These are phyloP conservation scores for Larix sibirica DNA, from an alignment of 83 land plant species.

Conservation along the genomic window DNA sequence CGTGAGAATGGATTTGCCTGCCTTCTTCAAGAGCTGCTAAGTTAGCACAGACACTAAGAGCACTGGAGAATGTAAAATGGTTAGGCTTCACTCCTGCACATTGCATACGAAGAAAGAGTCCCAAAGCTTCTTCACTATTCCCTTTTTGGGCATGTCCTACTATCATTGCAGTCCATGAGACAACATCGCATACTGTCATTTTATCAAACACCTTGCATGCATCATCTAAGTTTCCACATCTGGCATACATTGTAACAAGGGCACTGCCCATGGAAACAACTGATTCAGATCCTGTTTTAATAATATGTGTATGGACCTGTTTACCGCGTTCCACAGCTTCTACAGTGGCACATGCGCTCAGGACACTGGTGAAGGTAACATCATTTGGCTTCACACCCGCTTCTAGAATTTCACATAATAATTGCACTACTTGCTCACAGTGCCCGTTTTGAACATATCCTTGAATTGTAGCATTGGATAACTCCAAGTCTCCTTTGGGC, in stretches of 20 bases:
- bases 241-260: conserved; percentile 8
- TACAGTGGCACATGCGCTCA: neutral
- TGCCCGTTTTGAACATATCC: too few relatives aligned
- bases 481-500: too few relatives aligned
- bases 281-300: neutral
- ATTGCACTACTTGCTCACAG: neutral
- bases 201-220: conserved; percentile 35
- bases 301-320: neutral
- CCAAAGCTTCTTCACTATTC: conserved; percentile 25
- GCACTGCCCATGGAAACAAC: neutral
- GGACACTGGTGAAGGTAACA: neutral
- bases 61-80: conserved; percentile 41
- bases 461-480: too few relatives aligned
- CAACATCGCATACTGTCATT: conserved; percentile 32
- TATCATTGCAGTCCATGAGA: conserved; percentile 49
- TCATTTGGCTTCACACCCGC: neutral
- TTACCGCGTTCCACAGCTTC: neutral
- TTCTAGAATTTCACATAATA: neutral
- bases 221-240: conserved; percentile 15
- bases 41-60: conserved; percentile 37
- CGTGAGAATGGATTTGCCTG: conserved; percentile 43
- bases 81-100: conserved; percentile 27
- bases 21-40: conserved; percentile 47
- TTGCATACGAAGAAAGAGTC: conserved; percentile 31
- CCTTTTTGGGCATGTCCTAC: conserved; percentile 38